Evolutionary conservation across 2,329 filamentous ascomycete genomes (phyloP), one percentile per base, ranked within the genome.

Genomic region (Aspergillus pseudoviridinutans): DNA sequence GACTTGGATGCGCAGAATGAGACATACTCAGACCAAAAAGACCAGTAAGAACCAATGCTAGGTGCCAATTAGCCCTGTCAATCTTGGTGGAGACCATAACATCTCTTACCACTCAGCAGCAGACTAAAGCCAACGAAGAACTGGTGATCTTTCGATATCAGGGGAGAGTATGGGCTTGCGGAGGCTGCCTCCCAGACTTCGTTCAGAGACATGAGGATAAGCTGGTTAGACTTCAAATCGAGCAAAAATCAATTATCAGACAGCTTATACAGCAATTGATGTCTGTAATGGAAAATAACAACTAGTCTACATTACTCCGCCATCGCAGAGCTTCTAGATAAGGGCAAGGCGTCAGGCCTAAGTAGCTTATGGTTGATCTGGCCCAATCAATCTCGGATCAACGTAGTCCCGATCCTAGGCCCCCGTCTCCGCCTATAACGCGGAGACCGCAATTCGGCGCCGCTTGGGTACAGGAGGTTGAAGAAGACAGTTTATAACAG

Each of bases 141-240:
- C 67, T 97, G 94, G 73, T 80, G 87, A 71, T 87, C 84, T 80
- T 97, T 97, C 74, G 84, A 84, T 68, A 97, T 79, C 57, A 86
- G 74, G 61, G 93, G 92, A 67, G 87, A 78, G 80, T 94, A 97
- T 62, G 92, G 91, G 80, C 86, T 90, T 83, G 86, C 85, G 77
- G 90, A 85, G 80, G 92, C 90, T 83, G 91, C 90, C 83, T 95
- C 89, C 93, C 93, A 97, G 80, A 96, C 84, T 76, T 94, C 87
- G 78, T 88, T 87, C 77, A 96, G 81, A 82, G 90, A 91, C 79
- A 80, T 80, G 70, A 71, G 70, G 61, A 56, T 49, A 17, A 35
- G 32, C 44, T 35, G 32, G 55, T 38, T 32, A 7, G 27, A 41
- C 10, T 27, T 41, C 42, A 12, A 56, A 57, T 51, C 54, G 46